Evolutionary conservation across 306 rosid genomes (phyloP).

Genomic region (Dryas alaskensis): DNA sequence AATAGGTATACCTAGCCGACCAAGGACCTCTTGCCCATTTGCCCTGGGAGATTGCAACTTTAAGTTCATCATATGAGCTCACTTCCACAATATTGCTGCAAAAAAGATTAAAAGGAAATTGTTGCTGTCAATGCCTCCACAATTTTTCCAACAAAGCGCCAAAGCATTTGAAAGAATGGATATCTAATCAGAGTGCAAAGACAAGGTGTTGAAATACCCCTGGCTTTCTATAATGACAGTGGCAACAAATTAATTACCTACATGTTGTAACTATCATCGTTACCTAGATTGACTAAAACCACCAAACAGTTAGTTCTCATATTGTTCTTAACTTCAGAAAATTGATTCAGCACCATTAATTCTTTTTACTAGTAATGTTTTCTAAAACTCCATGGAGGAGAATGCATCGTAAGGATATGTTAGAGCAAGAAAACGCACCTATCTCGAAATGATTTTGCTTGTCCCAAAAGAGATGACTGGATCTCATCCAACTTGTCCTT

Average conservation of each 20-base stretch:
- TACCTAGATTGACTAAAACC: background rate
- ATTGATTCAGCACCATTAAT: background rate
- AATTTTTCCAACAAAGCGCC: conserved; percentile 7
- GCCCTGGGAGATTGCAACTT: conserved; percentile 76
- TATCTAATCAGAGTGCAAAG: background rate
- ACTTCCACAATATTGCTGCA: conserved; percentile 91
- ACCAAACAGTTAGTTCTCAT: background rate
- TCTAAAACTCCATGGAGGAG: background rate
- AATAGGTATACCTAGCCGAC: conserved; percentile 81
- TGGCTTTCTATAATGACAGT: background rate
- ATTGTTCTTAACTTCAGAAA: background rate
- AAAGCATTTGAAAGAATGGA: background rate
- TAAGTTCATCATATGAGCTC: conserved; percentile 81
- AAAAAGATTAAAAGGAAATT: background rate
- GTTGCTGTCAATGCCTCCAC: conserved; percentile 15
- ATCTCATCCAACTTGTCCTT: conserved; percentile 82
- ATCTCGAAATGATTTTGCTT: conserved; percentile 79
- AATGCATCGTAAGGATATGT: conserved; percentile 1
- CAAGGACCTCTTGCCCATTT: conserved; percentile 99
- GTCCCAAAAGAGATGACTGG: conserved; percentile 67
- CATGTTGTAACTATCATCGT: background rate
- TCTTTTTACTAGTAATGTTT: background rate
- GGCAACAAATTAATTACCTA: background rate
- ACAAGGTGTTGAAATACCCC: background rate
- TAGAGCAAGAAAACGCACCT: conserved; percentile 46